Percentiles rank a stretch among this genome's conserved stretches.
Conservation (phyloP, 768 basidiomycete genomes). For the Boletus rex-veris region DNA sequence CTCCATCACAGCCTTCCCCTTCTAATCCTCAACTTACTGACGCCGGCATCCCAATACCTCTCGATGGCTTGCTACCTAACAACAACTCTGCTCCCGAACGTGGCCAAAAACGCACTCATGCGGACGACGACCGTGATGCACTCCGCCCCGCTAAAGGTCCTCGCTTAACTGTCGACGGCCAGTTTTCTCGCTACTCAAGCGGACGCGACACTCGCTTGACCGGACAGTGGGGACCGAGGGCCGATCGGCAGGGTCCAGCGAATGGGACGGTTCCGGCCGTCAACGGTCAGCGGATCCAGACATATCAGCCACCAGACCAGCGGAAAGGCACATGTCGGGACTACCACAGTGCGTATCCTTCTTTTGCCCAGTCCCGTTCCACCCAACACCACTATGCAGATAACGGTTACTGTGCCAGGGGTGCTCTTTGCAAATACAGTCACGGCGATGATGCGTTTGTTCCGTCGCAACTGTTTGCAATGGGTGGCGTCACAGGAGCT, state of each 20-base stretch:
- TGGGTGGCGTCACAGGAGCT: constrained; percentile 39
- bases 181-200: constrained; percentile 60
- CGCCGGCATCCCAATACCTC: constrained; percentile 75
- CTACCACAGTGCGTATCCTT: constrained; percentile 74
- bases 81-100: constrained; percentile 47
- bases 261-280: constrained; percentile 26
- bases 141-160: constrained; percentile 68
- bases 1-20: constrained; percentile 30
- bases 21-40: constrained; percentile 42
- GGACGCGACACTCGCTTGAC: constrained; percentile 40
- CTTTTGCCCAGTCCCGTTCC: constrained; percentile 1
- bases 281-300: constrained; percentile 50
- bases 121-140: constrained; percentile 58
- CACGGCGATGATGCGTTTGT: constrained; percentile 88
- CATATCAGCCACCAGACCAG: constrained; percentile 70
- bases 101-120: constrained; percentile 61
- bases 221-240: constrained; percentile 40
- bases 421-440: constrained; percentile 85
- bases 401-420: constrained; percentile 87
- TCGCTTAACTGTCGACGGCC: constrained; percentile 59
- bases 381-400: constrained; percentile 45
- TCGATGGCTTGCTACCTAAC: constrained; percentile 58
- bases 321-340: constrained; percentile 82
- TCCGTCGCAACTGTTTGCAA: constrained; percentile 63
- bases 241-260: constrained; percentile 28